A percentile compares a stretch with the other conserved stretches of the same genome.
phyloP scores from a whole-genome alignment of 371 early-diverging fungal genomes.

The Umbelopsis sp. region DNA sequence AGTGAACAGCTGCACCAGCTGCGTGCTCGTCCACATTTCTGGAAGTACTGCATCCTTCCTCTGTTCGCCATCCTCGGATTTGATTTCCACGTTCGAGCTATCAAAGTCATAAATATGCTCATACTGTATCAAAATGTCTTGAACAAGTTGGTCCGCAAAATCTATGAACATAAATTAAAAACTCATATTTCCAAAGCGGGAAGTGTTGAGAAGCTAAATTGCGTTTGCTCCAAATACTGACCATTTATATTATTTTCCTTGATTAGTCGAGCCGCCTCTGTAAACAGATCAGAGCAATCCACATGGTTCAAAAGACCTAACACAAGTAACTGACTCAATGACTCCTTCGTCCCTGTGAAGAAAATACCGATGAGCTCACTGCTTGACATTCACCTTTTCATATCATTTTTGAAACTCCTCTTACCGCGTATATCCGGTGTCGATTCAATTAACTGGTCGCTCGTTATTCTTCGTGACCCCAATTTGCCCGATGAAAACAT shows the following conservation, averaged over 20 bases:
- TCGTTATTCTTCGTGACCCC: conserved; percentile 33
- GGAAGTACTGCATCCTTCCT: neutral
- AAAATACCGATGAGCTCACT: neutral
- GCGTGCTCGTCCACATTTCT: conserved; percentile 11
- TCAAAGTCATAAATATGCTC: neutral
- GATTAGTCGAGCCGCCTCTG: conserved; percentile 34
- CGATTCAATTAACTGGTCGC: conserved; percentile 18
- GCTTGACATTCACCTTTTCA: too few relatives aligned
- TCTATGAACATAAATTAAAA: neutral
- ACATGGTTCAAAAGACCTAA: conserved; percentile 38
- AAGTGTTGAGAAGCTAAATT: too few relatives aligned
- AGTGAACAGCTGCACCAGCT: conserved; percentile 2
- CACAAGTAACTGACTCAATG: conserved; percentile 23
- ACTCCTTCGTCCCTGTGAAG: conserved; percentile 17
- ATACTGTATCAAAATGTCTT: neutral
- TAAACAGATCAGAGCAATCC: conserved; percentile 41
- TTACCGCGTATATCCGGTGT: conserved; percentile 5
- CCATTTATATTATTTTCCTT: conserved; percentile 12
- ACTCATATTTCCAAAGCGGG: too few relatives aligned
- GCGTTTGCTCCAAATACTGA: neutral
- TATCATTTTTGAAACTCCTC: too few relatives aligned
- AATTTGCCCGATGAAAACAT: conserved; percentile 35
- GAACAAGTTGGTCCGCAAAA: neutral
- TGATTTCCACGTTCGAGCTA: neutral
- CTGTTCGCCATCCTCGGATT: neutral